Evolutionary conservation across 768 basidiomycete species (phyloP), one percentile per base, ranked within the genome.

Genomic region (Suillus tomentosus): DNA sequence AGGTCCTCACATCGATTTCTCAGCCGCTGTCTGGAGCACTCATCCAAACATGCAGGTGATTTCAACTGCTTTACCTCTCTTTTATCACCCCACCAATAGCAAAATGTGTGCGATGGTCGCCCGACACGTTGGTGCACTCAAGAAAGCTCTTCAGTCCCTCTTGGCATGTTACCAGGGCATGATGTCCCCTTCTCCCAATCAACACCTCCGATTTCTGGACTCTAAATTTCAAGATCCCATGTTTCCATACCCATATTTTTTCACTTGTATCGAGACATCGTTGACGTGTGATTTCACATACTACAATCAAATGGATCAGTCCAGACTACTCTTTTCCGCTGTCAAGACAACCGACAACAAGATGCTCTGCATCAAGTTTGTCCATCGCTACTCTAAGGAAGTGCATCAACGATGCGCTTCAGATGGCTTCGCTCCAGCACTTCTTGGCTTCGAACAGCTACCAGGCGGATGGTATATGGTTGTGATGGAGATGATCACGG

Each of bases 1-100:
- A 13, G 74, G 74, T 15, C 58, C 71, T n/a, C 64, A 70, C 58
- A 55, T 77, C 43, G 62, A 67, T 45, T 74, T 76, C 62, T 72
- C 71, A 11, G 72, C 73, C 27, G 70, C 70, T 22, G 68, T 66
- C 31, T 73, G 69, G 70, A 70, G 66, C 42, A 51, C 67, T 36
- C 67, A 67, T 36, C 72, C 73, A 17, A 61, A 62, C 43, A 60
- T 74, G 42, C 70, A 76, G 62, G 61, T 70, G 39, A 68, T 78
- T n/a, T 68, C 69, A 6, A 48, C 66, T 34, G 57, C 62, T 8
- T 64, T 77, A 42, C 69, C 71, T 11, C 61, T 77, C 24, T 65
- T 64, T 62, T 68, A 57, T 55, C 71, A 76, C 48, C 15, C 22
- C 15, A 70, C 72, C 10, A 65, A 73, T 67, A 61, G 59, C 60